Conservation (phyloP, 257 asterid genomes). For the Leonotis leonurus region DNA sequence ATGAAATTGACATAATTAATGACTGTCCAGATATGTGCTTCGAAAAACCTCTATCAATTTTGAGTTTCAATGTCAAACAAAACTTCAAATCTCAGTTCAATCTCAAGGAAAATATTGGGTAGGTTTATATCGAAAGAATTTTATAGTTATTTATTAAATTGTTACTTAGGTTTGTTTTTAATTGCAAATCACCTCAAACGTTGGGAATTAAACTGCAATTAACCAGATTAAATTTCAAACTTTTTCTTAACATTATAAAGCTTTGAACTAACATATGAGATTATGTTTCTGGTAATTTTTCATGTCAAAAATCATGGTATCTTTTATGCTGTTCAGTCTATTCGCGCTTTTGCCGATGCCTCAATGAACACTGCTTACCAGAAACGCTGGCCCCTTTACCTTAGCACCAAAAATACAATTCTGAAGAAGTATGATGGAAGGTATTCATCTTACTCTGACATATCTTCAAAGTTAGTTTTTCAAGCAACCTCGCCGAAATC, state of each 20-base stretch:
- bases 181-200: too few relatives aligned
- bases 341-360: conserved; percentile 84
- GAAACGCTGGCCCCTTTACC: conserved; percentile 95
- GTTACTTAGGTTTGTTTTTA: too few relatives aligned
- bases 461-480: conserved; percentile 1
- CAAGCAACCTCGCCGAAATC: not conserved
- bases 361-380: conserved; percentile 91
- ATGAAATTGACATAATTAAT: too few relatives aligned
- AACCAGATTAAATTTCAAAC: too few relatives aligned
- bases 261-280: not conserved
- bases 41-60: too few relatives aligned
- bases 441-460: conserved; percentile 26
- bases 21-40: too few relatives aligned
- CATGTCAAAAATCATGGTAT: conserved; percentile 2
- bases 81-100: too few relatives aligned
- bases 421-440: conserved; percentile 97
- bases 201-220: too few relatives aligned
- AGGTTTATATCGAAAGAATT: too few relatives aligned
- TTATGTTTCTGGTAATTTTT: not conserved
- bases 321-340: conserved; percentile 47
- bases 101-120: too few relatives aligned
- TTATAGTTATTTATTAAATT: too few relatives aligned
- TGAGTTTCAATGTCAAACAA: too few relatives aligned
- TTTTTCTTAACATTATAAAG: not conserved
- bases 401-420: conserved; percentile 96